Evolutionary conservation across 1,139 yeast genomes (phyloP), one percentile per base, ranked within the genome.

Genomic region (Saccharomyces hybrid): DNA sequence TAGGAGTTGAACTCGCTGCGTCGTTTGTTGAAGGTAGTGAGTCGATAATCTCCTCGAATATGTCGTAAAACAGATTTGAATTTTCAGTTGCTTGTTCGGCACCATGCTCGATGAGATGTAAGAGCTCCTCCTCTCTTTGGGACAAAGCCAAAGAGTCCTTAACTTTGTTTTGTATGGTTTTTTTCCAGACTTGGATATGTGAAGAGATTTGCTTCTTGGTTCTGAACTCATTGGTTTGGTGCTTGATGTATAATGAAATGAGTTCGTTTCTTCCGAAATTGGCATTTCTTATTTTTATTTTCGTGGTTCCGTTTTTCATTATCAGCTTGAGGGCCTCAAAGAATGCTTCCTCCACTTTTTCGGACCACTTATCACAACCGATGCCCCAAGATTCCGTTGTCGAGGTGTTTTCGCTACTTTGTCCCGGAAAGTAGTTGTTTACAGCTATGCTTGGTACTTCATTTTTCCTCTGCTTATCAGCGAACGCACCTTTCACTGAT

Each of bases 241-340:
- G 82, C 59, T 78, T 74, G 55, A 91, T 89, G 67, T 83, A 91
- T 67, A 90, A 93, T 23, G 95, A 85, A 54, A 91, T 88, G 57
- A 91, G 78, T 73, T 91, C 97, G 71, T 91, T 91, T 59, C 99
- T 78, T 23, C 99, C 99, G 66, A 95, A 88, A 8, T 90, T 84
- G 55, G 88, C 79, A 34, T 96, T 96, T 56, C 84, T 82, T 54
- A 91, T 82, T 64, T 89, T 87, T 65, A 91, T 88, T 69, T 91
- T 91, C 57, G 87, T 81, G 42, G 93, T 77, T 1, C 97, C 97
- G 60, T 86, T 88, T 62, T 89, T 88, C 41, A 97, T 97, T 52
- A 91, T 90, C 53, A 88, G 79, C 52, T 79, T 75, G 52, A 91
- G 73, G 0, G 96, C 96, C 61, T 89, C 95, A 75, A 86, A 84